These are phyloP conservation scores for Mallotus japonicus DNA, from an alignment of 441 rosid species.

Conservation along the genomic window DNA sequence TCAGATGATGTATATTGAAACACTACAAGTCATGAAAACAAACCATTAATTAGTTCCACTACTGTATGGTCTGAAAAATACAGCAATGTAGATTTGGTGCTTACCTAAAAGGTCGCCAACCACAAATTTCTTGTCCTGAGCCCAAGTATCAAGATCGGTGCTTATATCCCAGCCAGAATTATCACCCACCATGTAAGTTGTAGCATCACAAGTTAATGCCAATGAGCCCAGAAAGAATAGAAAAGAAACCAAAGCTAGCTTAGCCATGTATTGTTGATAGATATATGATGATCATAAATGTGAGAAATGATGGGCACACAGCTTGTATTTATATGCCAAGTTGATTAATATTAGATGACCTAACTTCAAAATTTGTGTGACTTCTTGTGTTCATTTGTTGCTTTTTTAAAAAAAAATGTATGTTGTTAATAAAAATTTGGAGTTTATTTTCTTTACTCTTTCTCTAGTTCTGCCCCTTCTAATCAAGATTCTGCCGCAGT, in stretches of 20 bases:
- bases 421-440: too few relatives aligned
- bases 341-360: slow-evolving; percentile 62
- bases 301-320: neutral
- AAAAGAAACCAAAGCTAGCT: slow-evolving; percentile 29
- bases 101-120: slow-evolving; percentile 75
- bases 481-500: too few relatives aligned
- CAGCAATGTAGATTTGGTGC: neutral
- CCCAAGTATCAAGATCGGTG: slow-evolving; percentile 69
- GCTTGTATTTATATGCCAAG: slow-evolving; percentile 16
- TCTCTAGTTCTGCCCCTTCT: too few relatives aligned
- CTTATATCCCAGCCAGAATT: slow-evolving; percentile 94
- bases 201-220: slow-evolving; percentile 39
- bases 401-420: too few relatives aligned
- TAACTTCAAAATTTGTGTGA: slow-evolving; percentile 39
- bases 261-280: slow-evolving; percentile 29
- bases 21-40: slow-evolving; percentile 25
- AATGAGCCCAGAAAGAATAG: slow-evolving; percentile 25
- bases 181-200: slow-evolving; percentile 71
- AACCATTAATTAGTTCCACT: neutral
- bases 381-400: slow-evolving; percentile 9
- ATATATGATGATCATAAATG: neutral
- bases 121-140: slow-evolving; percentile 49
- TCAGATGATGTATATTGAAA: slow-evolving; percentile 68
- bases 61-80: neutral
- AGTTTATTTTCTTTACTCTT: too few relatives aligned